These are phyloP conservation scores for Gaultheria prostrata DNA, from an alignment of 148 eudicot genomes.

Conservation along the genomic window DNA sequence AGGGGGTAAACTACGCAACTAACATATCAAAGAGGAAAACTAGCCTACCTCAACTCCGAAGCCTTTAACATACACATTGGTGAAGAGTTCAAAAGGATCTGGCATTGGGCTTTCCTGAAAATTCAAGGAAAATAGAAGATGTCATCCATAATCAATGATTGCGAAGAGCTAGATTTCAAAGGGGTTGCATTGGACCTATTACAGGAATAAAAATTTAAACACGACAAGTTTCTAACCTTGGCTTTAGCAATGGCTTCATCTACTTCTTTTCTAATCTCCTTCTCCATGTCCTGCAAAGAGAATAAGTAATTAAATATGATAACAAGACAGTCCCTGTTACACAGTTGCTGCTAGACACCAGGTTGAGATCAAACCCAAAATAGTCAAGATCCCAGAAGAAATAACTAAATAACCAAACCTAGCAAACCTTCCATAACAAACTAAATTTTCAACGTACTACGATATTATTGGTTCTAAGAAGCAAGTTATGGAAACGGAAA, in stretches of 20 bases:
- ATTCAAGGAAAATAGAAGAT: conserved; percentile 16
- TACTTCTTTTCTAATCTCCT: conserved; percentile 51
- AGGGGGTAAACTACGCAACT: background rate
- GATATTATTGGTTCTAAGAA: background rate
- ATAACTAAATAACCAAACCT: conserved; percentile 2
- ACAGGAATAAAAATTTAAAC: conserved; percentile 3
- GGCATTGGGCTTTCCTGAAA: conserved; percentile 94
- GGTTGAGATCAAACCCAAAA: background rate
- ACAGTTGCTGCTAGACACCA: background rate
- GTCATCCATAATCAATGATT: background rate
- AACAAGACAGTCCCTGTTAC: background rate
- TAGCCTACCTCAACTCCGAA: conserved; percentile 68
- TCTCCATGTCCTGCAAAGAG: conserved; percentile 48
- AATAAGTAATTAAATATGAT: background rate
- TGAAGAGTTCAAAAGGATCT: conserved; percentile 72
- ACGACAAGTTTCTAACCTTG: conserved; percentile 37
- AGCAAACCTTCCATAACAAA: background rate
- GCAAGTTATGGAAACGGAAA: no score
- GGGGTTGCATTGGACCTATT: background rate
- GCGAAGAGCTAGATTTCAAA: background rate
- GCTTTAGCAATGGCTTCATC: conserved; percentile 59
- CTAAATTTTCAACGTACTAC: background rate
- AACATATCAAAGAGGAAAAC: background rate
- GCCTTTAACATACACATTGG: conserved; percentile 83
- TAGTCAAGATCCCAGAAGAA: background rate